Base-by-base conservation (phyloP, 1,139 yeast species). In the Saccharomyces hybrid region DNA sequence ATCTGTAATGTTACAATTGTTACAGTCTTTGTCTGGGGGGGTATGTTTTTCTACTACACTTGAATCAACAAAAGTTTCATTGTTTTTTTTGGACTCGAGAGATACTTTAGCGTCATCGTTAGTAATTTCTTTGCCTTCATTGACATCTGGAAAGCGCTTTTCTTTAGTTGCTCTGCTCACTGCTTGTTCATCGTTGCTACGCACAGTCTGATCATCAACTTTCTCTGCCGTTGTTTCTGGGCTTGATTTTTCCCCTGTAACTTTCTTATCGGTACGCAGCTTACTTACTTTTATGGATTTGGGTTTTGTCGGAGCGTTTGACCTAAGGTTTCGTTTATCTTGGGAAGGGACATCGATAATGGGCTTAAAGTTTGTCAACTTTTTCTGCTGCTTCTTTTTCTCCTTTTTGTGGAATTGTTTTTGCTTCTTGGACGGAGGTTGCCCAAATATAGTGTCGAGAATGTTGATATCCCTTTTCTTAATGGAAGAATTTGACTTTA, bases 381-480 rank as follows among this genome's bases (percentile, higher is more conserved):
- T 54, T 32, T 54, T 55, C 52, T 65, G 68, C 48, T 53, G 48
- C 57, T 38, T 55, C 56, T n/a, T 49, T 32, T 19, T 49, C 38
- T 19, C 49, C 54, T 26, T 49, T 48, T 26, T 51, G 54, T 7
- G 26, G 29, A 11, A 55, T 31, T 16, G 11, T 14, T 23, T 46
- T 28, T 27, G 28, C 29, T 32, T 53, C 48, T 46, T 46, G 9
- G 48, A 27, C 23, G 29, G 28, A 46, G 48, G 48, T 23, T 25
- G 28, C n/a, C 62, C 61, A 51, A 62, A 62, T n/a, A 62, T 62
- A 14, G 60, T 58, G 28, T 62, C 62, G 38, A 62, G 48, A 8
- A 59, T 55, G 23, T 54, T 50, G 28, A 58, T 58, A 49, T 62
- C 62, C 29, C 47, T 51, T 16, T 55, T 51, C 8, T 56, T 58